These are phyloP conservation scores for Gracilaria gracilis DNA, from an alignment of 23 red algal species.

Conservation along the genomic window DNA sequence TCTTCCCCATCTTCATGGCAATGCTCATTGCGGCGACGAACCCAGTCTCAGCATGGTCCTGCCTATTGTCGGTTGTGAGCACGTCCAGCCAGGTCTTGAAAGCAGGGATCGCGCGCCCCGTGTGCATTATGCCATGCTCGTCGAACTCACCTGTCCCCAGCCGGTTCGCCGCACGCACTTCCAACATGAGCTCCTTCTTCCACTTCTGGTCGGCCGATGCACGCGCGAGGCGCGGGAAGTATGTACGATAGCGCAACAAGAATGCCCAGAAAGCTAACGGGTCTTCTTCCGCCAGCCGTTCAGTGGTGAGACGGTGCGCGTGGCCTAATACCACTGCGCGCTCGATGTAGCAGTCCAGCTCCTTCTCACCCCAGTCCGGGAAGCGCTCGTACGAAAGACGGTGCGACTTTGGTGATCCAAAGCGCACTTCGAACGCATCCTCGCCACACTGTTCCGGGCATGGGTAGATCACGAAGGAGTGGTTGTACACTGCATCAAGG, in stretches of 20 bases:
- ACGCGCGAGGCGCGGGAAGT: conserved; percentile 11
- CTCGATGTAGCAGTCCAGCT: conserved; percentile 15
- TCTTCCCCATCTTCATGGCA: background rate
- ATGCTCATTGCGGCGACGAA: conserved; percentile 11
- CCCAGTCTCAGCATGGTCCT: conserved; percentile 5
- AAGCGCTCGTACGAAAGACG: conserved; percentile 18
- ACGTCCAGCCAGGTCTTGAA: background rate
- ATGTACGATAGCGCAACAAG: background rate
- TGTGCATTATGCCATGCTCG: background rate
- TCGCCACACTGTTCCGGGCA: background rate
- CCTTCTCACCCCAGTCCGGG: conserved; percentile 15
- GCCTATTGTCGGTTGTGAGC: conserved; percentile 6
- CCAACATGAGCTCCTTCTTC: background rate
- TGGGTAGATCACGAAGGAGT: background rate
- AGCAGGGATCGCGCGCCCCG: background rate
- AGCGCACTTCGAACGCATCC: background rate
- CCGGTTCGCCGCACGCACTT: background rate
- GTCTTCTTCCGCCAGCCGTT: conserved; percentile 1
- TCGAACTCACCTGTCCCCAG: background rate
- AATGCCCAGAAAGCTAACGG: conserved; percentile 6
- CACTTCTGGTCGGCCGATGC: background rate
- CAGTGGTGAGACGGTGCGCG: background rate
- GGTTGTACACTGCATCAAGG: background rate
- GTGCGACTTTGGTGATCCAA: background rate
- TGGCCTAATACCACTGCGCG: conserved; percentile 2